Percentiles rank a stretch among this genome's conserved stretches.
phyloP scores from a whole-genome alignment of 2,329 filamentous ascomycete genomes.

The Aureobasidium uvarum region DNA sequence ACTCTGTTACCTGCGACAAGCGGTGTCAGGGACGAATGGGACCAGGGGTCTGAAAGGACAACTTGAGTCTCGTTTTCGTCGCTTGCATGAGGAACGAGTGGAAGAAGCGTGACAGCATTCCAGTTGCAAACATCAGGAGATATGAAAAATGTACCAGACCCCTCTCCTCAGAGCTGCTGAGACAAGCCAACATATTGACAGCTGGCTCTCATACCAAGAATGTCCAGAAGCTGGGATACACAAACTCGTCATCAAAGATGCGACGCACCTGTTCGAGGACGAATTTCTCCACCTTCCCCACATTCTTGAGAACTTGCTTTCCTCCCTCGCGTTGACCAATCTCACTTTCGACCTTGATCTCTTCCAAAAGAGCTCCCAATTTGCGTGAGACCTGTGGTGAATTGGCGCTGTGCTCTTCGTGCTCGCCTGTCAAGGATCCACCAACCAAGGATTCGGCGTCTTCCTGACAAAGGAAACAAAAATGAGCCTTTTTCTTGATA shows the following conservation, averaged over 20 bases:
- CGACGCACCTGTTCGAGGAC: slow-evolving; percentile 92
- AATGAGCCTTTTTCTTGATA: slow-evolving; percentile 84
- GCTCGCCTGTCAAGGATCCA: slow-evolving; percentile 34
- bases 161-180: neutral
- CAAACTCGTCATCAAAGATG: slow-evolving; percentile 98
- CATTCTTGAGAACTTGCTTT: slow-evolving; percentile 95
- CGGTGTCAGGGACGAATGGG: neutral
- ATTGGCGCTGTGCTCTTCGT: slow-evolving; percentile 30
- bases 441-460: slow-evolving; percentile 71
- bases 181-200: neutral
- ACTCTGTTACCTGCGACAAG: slow-evolving; percentile 2
- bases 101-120: neutral
- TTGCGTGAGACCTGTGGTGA: slow-evolving; percentile 36
- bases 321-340: slow-evolving; percentile 89
- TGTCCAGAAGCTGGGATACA: slow-evolving; percentile 98
- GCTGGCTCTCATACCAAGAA: slow-evolving; percentile 68
- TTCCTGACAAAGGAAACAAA: slow-evolving; percentile 91
- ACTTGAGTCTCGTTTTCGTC: slow-evolving; percentile 7
- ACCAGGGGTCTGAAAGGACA: neutral
- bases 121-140: slow-evolving; percentile 6
- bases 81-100: neutral
- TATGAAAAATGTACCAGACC: neutral
- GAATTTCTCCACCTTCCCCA: slow-evolving; percentile 97
- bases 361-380: slow-evolving; percentile 77
- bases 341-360: slow-evolving; percentile 95